Evolutionary conservation across 495 filamentous ascomycete genomes (phyloP), one percentile per base, ranked within the genome.

Genomic region (Annulohypoxylon maeteangense): DNA sequence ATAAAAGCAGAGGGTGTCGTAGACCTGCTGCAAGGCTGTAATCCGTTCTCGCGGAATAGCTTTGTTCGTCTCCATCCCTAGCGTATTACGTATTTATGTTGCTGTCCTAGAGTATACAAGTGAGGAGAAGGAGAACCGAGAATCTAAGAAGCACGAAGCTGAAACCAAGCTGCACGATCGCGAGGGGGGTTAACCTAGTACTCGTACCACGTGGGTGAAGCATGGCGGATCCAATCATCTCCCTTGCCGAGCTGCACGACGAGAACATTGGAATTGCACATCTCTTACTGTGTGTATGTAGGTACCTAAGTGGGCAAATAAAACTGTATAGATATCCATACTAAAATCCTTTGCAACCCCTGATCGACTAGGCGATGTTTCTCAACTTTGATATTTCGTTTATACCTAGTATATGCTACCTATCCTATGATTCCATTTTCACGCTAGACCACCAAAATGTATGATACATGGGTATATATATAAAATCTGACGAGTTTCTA

Each of bases 1-100:
- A 62, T 67, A 72, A 62, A 47, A 50, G 63, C 65, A 70, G 0
- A 76, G 62, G 10, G 63, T 62, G 58, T 74, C 65, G 58, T 72
- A 76, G 31, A 62, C 63, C 50, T 72, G 63, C 32, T 70, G 65
- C n/a, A 76, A 59, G 32, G 58, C 68, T 22, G 47, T 40, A n/a
- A 66, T 58, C 14, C 72, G 66, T 8, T 75, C 68, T 40, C 51
- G 71, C 7, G 71, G 71, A 44, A 74, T 67, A 11, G 62, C 23
- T 48, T 60, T 59, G 34, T 29, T 59, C 36, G 51, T 25, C 31
- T 42, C 69, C 64, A 67, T 60, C 31, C 22, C 27, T 29, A 29
- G 27, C 27, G 27, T 29, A 29, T 29, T n/a, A n/a, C n/a, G n/a
- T n/a, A n/a, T n/a, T n/a, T n/a, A n/a, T n/a, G n/a, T n/a, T n/a